Percentiles rank a stretch among this genome's conserved stretches.
Conservation (phyloP, 1,139 yeast genomes). For the Tardiomyces blankii region DNA sequence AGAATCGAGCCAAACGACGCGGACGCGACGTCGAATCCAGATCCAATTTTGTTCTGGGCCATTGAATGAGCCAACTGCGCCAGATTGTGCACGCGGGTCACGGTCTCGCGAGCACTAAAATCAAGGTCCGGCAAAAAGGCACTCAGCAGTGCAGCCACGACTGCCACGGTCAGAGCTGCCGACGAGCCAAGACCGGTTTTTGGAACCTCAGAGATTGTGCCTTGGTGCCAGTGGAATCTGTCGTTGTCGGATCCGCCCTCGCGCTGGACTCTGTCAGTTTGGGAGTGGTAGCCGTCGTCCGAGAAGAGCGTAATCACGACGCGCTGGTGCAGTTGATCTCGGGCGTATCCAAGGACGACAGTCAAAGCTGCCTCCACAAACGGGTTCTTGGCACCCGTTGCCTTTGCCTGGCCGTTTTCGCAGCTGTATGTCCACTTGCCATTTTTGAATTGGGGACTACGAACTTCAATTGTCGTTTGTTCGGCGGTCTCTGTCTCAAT, state of each 20-base stretch:
- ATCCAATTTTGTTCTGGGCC: slow-evolving; percentile 92
- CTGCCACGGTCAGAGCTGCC: slow-evolving; percentile 81
- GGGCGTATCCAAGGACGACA: slow-evolving; percentile 43
- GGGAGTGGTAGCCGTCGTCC: slow-evolving; percentile 87
- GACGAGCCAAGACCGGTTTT: slow-evolving; percentile 96
- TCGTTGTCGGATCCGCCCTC: slow-evolving; percentile 27
- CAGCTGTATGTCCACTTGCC: slow-evolving; percentile 59
- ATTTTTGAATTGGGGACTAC: slow-evolving; percentile 69
- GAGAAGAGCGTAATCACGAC: slow-evolving; percentile 58
- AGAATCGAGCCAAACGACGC: slow-evolving; percentile 86
- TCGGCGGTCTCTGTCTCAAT: slow-evolving; percentile 19
- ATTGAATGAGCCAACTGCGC: slow-evolving; percentile 86
- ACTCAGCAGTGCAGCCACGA: slow-evolving; percentile 53
- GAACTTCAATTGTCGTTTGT: slow-evolving; percentile 23
- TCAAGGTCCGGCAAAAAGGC: slow-evolving; percentile 10
- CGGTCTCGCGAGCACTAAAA: background rate
- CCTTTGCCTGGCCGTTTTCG: slow-evolving; percentile 11
- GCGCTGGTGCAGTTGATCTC: slow-evolving; percentile 18
- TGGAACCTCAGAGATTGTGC: slow-evolving; percentile 59
- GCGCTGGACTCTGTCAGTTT: slow-evolving; percentile 33
- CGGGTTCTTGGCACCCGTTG: slow-evolving; percentile 40
- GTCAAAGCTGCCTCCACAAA: slow-evolving; percentile 56
- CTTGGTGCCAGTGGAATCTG: slow-evolving; percentile 48
- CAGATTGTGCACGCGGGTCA: slow-evolving; percentile 51
- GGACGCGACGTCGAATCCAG: slow-evolving; percentile 95